phyloP scores from a whole-genome alignment of 768 basidiomycete genomes.

The Antrodiella citrinella region DNA sequence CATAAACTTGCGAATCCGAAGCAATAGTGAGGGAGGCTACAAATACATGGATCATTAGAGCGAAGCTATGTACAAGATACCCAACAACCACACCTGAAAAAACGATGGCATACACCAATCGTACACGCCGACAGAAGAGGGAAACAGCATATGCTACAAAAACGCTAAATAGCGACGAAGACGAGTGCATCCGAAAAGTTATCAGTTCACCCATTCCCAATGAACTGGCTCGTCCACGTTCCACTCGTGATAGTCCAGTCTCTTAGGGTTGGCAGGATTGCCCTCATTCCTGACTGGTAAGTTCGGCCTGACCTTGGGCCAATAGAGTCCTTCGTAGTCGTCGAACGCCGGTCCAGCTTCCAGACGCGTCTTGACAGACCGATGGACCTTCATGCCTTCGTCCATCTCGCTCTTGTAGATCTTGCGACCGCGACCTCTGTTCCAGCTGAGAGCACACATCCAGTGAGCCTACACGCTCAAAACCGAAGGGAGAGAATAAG shows the following conservation, averaged over 20 bases:
- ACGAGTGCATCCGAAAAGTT: neutral
- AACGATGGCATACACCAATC: neutral
- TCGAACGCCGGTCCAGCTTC: slow-evolving; percentile 28
- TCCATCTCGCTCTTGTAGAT: slow-evolving; percentile 32
- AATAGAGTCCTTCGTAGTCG: slow-evolving; percentile 2
- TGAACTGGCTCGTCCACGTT: slow-evolving; percentile 6
- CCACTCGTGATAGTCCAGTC: slow-evolving; percentile 7
- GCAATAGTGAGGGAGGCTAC: neutral
- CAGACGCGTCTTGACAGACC: slow-evolving; percentile 46
- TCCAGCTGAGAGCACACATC: slow-evolving; percentile 18
- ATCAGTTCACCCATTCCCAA: slow-evolving; percentile 12
- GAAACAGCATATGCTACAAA: neutral
- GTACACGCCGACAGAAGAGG: neutral
- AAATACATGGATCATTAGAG: neutral
- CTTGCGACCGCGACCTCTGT: slow-evolving; percentile 31
- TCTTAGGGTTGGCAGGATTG: neutral
- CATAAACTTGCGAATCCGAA: neutral
- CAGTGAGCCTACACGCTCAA: slow-evolving; percentile 29
- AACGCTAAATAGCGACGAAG: neutral
- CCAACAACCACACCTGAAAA: neutral
- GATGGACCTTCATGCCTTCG: slow-evolving; percentile 35
- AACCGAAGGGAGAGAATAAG: slow-evolving; percentile 2
- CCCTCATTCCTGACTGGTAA: neutral
- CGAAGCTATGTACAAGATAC: neutral
- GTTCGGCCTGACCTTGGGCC: slow-evolving; percentile 9